Conservation (phyloP, 305 asterid species). For the Fraxinus sp. region DNA sequence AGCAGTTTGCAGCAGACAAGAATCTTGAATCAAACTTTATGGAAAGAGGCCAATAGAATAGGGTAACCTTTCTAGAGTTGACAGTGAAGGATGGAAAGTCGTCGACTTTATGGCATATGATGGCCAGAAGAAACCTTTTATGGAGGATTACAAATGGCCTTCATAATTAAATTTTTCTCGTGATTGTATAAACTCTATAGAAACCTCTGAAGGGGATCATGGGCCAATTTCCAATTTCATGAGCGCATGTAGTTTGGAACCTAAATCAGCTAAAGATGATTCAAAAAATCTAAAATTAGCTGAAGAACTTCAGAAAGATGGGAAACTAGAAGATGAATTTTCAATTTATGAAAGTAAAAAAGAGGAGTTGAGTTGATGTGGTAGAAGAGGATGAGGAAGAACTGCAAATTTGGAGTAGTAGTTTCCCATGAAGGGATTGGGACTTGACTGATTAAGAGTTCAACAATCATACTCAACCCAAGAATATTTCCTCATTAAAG, state of each 20-base stretch:
- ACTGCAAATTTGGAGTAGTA: conserved; percentile 26
- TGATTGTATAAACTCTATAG: conserved; percentile 16
- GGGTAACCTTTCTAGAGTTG: background rate
- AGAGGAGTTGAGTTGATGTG: conserved; percentile 86
- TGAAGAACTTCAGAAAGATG: conserved; percentile 1
- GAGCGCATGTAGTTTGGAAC: background rate
- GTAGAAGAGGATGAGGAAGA: conserved; percentile 75
- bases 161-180: conserved; percentile 11
- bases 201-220: conserved; percentile 8
- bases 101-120: conserved; percentile 5
- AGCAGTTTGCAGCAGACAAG: conserved; percentile 18
- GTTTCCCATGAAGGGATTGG: background rate
- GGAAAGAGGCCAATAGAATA: conserved; percentile 13
- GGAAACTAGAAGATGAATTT: conserved; percentile 7
- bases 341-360: conserved; percentile 18
- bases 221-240: background rate
- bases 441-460: conserved; percentile 18
- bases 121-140: conserved; percentile 16
- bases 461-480: conserved; percentile 63
- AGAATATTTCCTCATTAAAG: conserved; percentile 14
- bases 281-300: conserved; percentile 9
- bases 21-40: conserved; percentile 11
- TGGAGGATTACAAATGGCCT: conserved; percentile 20
- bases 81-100: conserved; percentile 12
- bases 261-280: conserved; percentile 14